Evolutionary conservation across 208 protist species (phyloP).

Genomic region (Crithidia fasciculata): DNA sequence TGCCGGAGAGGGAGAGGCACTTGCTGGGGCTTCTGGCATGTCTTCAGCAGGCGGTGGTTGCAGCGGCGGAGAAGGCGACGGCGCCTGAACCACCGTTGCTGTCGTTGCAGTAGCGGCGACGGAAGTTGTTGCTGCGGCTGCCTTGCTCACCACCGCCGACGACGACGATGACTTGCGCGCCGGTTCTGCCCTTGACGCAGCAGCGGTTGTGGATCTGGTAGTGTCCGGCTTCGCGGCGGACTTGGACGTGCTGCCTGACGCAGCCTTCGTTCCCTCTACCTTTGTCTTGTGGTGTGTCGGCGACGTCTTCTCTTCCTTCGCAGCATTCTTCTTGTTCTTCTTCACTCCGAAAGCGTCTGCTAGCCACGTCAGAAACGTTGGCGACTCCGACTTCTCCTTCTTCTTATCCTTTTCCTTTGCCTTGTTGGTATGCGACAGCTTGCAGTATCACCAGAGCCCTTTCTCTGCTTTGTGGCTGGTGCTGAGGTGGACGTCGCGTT

Average conservation of each 20-base stretch:
- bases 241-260: neutral
- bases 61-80: neutral
- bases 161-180: neutral
- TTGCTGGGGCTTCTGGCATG: no score
- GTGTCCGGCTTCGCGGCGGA: conserved; percentile 1
- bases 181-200: neutral
- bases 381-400: neutral
- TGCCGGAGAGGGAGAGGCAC: neutral
- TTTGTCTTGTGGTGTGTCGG: neutral
- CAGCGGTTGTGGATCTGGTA: neutral
- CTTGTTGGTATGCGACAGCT: no score
- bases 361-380: conserved; percentile 13
- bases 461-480: neutral
- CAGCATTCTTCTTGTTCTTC: conserved; percentile 6
- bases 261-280: neutral
- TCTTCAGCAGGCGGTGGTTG: no score
- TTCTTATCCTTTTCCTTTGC: neutral
- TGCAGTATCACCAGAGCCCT: no score
- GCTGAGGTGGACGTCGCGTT: neutral
- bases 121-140: neutral
- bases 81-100: neutral
- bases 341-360: conserved; percentile 8
- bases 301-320: neutral
- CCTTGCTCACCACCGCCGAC: neutral
- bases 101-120: neutral